These are phyloP conservation scores for Ceratocystis cacaofunesta DNA, from an alignment of 2,329 filamentous ascomycete genomes.

Conservation along the genomic window DNA sequence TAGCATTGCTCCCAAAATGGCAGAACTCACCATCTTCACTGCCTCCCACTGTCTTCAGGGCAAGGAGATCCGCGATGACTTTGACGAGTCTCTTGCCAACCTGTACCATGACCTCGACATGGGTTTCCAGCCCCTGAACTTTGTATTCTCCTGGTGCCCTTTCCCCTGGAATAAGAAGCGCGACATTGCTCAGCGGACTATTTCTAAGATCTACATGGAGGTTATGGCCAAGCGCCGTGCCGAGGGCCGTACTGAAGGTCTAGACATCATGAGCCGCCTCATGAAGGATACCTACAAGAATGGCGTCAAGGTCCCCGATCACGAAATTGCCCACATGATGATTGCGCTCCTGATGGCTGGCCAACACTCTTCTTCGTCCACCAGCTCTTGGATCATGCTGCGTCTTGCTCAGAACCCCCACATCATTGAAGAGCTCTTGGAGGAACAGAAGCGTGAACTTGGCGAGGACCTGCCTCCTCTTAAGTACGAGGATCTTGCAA, in stretches of 20 bases:
- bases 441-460: conserved; percentile 62
- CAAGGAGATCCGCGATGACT: conserved; percentile 63
- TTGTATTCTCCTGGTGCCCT: conserved; percentile 76
- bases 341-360: conserved; percentile 86
- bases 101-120: conserved; percentile 83
- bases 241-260: conserved; percentile 34
- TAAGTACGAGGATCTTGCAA: conserved; percentile 61
- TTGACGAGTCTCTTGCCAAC: conserved; percentile 65
- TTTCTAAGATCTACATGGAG: conserved; percentile 68
- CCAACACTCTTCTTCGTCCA: conserved; percentile 77
- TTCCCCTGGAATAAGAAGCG: conserved; percentile 77
- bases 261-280: conserved; percentile 81
- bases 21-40: conserved; percentile 80
- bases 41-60: conserved; percentile 76
- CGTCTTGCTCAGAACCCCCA: conserved; percentile 64
- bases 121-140: conserved; percentile 81
- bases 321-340: conserved; percentile 85
- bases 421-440: conserved; percentile 64
- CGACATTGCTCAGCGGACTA: conserved; percentile 63
- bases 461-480: conserved; percentile 62
- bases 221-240: conserved; percentile 60
- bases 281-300: conserved; percentile 80
- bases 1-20: conserved; percentile 61
- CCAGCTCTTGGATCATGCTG: conserved; percentile 71
- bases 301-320: conserved; percentile 60